These are phyloP conservation scores for Cladosporium oxysporum DNA, from an alignment of 2,329 filamentous ascomycete genomes.

Conservation along the genomic window DNA sequence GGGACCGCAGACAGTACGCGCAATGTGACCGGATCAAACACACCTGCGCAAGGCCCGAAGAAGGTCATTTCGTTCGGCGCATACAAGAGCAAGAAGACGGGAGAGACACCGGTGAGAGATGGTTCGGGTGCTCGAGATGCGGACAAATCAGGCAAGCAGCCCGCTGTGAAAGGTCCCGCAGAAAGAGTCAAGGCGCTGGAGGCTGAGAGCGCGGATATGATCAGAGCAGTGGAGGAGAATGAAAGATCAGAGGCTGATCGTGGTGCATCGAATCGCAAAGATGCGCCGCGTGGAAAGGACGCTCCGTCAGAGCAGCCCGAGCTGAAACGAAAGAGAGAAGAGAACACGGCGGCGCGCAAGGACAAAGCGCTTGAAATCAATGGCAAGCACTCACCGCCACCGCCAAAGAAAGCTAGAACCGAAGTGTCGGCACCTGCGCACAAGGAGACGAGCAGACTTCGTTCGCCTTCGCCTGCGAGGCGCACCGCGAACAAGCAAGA, in stretches of 20 bases:
- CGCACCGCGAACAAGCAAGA: slow-evolving; percentile 16
- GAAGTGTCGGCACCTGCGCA: not conserved
- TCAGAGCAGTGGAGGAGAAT: slow-evolving; percentile 31
- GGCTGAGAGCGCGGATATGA: slow-evolving; percentile 35
- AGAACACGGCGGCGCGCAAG: not conserved
- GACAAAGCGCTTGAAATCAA: not conserved
- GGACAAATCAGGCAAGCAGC: slow-evolving; percentile 28
- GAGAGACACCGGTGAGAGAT: slow-evolving; percentile 32
- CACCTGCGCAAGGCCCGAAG: slow-evolving; percentile 43
- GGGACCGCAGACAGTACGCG: slow-evolving; percentile 34
- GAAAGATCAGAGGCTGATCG: slow-evolving; percentile 24
- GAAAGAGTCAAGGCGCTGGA: slow-evolving; percentile 31
- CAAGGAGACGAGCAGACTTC: slow-evolving; percentile 7
- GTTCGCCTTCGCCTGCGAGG: slow-evolving; percentile 15
- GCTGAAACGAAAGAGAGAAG: slow-evolving; percentile 32
- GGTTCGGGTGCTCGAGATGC: not conserved
- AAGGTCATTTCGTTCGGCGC: slow-evolving; percentile 64
- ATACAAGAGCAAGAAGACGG: slow-evolving; percentile 59
- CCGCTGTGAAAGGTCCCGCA: slow-evolving; percentile 36
- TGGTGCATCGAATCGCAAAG: not conserved
- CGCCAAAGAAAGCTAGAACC: not conserved
- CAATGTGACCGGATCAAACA: slow-evolving; percentile 14
- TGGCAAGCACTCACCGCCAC: not conserved
- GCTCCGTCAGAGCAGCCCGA: slow-evolving; percentile 25
- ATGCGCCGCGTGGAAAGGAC: not conserved